Conservation (phyloP, 208 protist species). For the Acanthamoeba culbertsoni region DNA sequence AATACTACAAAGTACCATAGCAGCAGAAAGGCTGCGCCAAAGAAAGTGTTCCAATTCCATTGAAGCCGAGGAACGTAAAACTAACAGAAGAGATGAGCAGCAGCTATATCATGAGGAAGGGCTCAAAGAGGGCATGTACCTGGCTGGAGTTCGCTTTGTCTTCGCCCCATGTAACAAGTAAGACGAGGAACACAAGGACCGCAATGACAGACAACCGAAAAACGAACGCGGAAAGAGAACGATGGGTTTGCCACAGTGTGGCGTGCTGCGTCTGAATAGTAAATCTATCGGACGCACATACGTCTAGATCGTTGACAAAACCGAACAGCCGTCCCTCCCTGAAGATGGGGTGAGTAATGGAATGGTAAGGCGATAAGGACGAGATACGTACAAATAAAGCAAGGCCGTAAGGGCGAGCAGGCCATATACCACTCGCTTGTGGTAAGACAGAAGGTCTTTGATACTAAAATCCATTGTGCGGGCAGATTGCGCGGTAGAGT, state of each 20-base stretch:
- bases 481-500: no score
- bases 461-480: background rate
- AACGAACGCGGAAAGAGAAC: background rate
- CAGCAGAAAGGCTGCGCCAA: background rate
- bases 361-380: background rate
- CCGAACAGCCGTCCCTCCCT: background rate
- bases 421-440: background rate
- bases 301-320: background rate
- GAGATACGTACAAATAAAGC: background rate
- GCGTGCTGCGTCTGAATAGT: background rate
- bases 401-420: background rate
- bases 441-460: background rate
- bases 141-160: background rate
- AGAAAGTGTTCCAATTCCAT: constrained; percentile 43
- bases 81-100: background rate
- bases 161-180: background rate
- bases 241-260: background rate
- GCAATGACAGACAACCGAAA: background rate
- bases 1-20: background rate
- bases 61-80: background rate
- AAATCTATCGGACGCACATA: background rate
- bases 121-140: background rate
- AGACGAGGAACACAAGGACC: background rate
- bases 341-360: background rate
- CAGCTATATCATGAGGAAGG: background rate